phyloP scores from a whole-genome alignment of 495 filamentous ascomycete species.

The Hypoxylon lienhwacheense region DNA sequence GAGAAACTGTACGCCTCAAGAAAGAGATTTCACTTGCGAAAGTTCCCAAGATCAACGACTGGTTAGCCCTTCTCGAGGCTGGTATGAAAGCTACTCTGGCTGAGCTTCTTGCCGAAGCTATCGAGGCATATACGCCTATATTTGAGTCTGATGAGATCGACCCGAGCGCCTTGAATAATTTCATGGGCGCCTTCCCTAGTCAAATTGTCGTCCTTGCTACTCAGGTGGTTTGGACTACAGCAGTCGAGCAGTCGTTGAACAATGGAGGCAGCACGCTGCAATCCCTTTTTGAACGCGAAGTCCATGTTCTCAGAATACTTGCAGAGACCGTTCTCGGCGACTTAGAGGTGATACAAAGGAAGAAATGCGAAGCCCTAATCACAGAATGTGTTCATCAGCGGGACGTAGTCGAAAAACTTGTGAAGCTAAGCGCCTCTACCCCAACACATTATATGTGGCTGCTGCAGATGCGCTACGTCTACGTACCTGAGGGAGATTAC shows the following conservation, averaged over 20 bases:
- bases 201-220: conserved; percentile 95
- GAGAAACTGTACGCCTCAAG: conserved; percentile 83
- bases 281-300: conserved; percentile 70
- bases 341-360: conserved; percentile 79
- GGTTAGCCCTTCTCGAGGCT: conserved; percentile 84
- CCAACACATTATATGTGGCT: conserved; percentile 89
- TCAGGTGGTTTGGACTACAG: conserved; percentile 90
- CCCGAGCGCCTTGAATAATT: conserved; percentile 66
- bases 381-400: conserved; percentile 98
- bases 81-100: conserved; percentile 95
- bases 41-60: conserved; percentile 96
- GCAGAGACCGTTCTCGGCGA: conserved; percentile 89
- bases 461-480: conserved; percentile 97
- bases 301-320: conserved; percentile 77
- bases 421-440: conserved; percentile 70
- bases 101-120: conserved; percentile 83
- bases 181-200: conserved; percentile 79
- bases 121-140: conserved; percentile 72
- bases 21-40: conserved; percentile 88
- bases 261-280: conserved; percentile 68
- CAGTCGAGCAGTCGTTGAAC: conserved; percentile 73
- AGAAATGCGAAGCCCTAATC: conserved; percentile 98
- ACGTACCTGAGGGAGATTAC: conserved; percentile 76
- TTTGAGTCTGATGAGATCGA: conserved; percentile 69
- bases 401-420: conserved; percentile 83